Percentiles rank a stretch among this genome's conserved stretches.
phyloP scores from a whole-genome alignment of 1,139 yeast species.

The Pichia sp. region DNA sequence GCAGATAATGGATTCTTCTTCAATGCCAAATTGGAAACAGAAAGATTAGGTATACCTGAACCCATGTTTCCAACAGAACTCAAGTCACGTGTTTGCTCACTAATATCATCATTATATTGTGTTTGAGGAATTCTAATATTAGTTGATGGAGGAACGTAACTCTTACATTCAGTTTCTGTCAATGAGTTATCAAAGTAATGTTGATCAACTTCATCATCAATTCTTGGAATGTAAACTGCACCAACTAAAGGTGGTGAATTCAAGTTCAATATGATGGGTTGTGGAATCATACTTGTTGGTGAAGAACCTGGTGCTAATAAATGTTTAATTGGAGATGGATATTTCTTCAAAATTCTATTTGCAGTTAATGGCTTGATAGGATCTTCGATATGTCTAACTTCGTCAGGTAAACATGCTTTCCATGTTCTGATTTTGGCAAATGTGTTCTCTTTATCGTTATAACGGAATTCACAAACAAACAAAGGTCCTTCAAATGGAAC shows the following conservation, averaged over 20 bases:
- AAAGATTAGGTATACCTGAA: background rate
- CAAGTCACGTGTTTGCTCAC: background rate
- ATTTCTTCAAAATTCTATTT: conserved; percentile 65
- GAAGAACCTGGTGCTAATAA: conserved; percentile 73
- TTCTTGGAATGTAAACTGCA: conserved; percentile 78
- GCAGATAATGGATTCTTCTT: background rate
- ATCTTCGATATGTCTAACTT: conserved; percentile 82
- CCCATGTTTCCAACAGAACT: background rate
- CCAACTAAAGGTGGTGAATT: conserved; percentile 95
- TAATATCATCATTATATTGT: conserved; percentile 17
- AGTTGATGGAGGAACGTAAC: conserved; percentile 31
- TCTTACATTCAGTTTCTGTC: conserved; percentile 26
- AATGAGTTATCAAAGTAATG: conserved; percentile 57
- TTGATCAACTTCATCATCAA: conserved; percentile 72
- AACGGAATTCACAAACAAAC: conserved; percentile 93
- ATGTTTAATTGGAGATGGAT: conserved; percentile 81
- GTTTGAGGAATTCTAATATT: conserved; percentile 33
- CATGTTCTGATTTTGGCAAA: conserved; percentile 96
- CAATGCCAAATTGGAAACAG: background rate
- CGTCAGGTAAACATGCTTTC: conserved; percentile 99
- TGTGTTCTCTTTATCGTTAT: conserved; percentile 84
- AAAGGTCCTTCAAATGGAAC: conserved; percentile 76
- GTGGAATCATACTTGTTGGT: conserved; percentile 73
- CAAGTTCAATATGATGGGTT: conserved; percentile 74
- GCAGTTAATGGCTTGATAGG: conserved; percentile 67